Conservation (phyloP, 345 rosid genomes). For the Cardamine occulta region DNA sequence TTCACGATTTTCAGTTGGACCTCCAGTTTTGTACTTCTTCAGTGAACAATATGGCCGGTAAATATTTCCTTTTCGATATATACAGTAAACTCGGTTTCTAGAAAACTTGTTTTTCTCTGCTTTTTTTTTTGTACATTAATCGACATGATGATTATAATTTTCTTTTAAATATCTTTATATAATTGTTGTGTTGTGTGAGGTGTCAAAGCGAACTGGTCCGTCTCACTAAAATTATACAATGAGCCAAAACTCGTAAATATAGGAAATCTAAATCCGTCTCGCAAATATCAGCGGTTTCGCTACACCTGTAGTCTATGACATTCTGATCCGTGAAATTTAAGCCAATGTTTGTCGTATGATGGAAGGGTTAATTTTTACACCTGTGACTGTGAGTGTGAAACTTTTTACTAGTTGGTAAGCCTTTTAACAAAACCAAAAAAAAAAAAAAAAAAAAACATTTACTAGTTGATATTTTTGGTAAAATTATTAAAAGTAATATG, state of each 20-base stretch:
- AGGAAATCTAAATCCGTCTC: too few species aligned
- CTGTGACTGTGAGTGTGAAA: not conserved
- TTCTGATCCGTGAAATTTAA: not conserved
- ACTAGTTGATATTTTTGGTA: too few species aligned
- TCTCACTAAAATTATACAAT: not conserved
- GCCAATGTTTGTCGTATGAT: not conserved
- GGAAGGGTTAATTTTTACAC: not conserved
- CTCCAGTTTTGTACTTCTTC: too few species aligned
- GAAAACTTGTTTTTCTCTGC: too few species aligned
- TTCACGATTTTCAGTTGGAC: not conserved
- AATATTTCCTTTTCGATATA: not conserved
- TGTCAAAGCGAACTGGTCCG: not conserved
- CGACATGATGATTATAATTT: not conserved
- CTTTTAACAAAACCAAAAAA: too few species aligned
- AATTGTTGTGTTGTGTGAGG: not conserved
- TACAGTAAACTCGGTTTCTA: not conserved
- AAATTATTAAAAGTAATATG: too few species aligned
- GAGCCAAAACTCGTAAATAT: too few species aligned
- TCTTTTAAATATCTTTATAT: not conserved
- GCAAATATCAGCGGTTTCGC: too few species aligned
- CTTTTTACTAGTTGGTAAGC: not conserved
- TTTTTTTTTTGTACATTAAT: not conserved
- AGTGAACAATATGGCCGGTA: not conserved
- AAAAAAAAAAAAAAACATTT: too few species aligned
- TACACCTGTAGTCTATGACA: not conserved